Conservation (phyloP, 2,329 filamentous ascomycete species). For the Myriosclerotinia curreyana region DNA sequence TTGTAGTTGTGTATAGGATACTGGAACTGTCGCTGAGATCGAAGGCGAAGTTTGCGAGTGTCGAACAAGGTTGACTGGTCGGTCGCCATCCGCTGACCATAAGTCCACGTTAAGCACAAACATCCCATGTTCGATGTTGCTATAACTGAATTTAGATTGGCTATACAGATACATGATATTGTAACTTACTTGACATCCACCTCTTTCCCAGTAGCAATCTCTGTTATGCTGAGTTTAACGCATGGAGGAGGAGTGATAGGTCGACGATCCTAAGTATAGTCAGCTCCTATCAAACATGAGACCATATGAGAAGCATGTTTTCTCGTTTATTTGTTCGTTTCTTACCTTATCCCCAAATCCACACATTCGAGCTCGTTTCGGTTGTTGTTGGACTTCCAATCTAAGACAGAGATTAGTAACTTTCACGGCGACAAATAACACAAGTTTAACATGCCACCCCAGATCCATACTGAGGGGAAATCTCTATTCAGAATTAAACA, state of each 20-base stretch:
- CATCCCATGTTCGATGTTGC: constrained; percentile 66
- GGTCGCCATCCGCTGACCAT: constrained; percentile 58
- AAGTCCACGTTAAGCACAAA: constrained; percentile 69
- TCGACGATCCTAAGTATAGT: constrained; percentile 71
- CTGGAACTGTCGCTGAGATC: constrained; percentile 76
- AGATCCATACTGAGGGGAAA: background rate
- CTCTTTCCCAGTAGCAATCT: constrained; percentile 72
- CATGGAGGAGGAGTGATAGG: constrained; percentile 96
- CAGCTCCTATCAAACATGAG: background rate
- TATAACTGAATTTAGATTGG: constrained; percentile 38
- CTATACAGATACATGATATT: constrained; percentile 17
- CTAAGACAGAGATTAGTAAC: constrained; percentile 45
- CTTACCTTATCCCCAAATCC: constrained; percentile 94
- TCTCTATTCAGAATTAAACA: constrained; percentile 20
- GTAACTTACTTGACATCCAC: constrained; percentile 72
- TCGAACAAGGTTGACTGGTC: constrained; percentile 66
- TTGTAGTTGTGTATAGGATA: constrained; percentile 63
- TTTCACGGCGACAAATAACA: constrained; percentile 2
- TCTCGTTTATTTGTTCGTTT: constrained; percentile 19
- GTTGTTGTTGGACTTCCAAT: constrained; percentile 83
- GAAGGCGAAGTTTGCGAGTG: constrained; percentile 67
- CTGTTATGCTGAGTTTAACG: constrained; percentile 76
- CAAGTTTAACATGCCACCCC: constrained; percentile 3
- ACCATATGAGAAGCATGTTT: background rate
- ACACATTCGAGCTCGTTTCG: constrained; percentile 92